Base-by-base conservation (phyloP, 2,329 filamentous ascomycete species). In the Paramyrothecium roridum region DNA sequence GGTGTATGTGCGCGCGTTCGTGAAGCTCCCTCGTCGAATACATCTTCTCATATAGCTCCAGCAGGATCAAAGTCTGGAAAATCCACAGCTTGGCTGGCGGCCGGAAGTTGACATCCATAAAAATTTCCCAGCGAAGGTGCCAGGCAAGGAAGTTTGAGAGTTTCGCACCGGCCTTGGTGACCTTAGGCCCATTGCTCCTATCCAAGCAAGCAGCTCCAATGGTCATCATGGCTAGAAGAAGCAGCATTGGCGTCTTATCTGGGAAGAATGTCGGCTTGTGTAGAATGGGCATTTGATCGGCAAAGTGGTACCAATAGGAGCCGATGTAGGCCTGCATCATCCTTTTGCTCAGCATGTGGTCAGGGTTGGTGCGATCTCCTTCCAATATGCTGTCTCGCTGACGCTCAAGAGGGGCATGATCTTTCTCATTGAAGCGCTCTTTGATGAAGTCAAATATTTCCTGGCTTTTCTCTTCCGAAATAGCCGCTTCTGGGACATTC, bases 31-130 rank as follows among this genome's bases (percentile, higher is more conserved):
- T 84, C 1, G 93, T 96, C 43, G 92, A 95, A 70, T 93, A 98
- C 89, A 96, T 95, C 79, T 99, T 99, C 75, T 99, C 95, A 65
- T 96, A 98, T 1, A 96, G 77, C 70, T 99, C 95, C 13, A 98
- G 80, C 6, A 98, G 80, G 4, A 98, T 78, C 52, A 98, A 76
- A 1, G 93, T 88, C 70, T 98, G 95, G 74, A 98, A 98, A 0
- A 96, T 85, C 93, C 93, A 99, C 8, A 99, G 76, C 72, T 96
- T 96, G 10, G 93, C 93, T 0, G 95, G 93, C 1, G 95, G 93
- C 19, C 91, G 82, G 73, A 96, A 97, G 71, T 93, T 91, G 16
- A 83, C 80, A 67, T 97, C 89, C 81, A 93, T 95, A 68, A 98
- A 97, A 40, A 97, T 89, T 70, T 96, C 90, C 91, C 93, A 97